Evolutionary conservation across 164 flowering plant genomes (phyloP), one percentile per base, ranked within the genome.

Genomic region (Brasenia schreberi): DNA sequence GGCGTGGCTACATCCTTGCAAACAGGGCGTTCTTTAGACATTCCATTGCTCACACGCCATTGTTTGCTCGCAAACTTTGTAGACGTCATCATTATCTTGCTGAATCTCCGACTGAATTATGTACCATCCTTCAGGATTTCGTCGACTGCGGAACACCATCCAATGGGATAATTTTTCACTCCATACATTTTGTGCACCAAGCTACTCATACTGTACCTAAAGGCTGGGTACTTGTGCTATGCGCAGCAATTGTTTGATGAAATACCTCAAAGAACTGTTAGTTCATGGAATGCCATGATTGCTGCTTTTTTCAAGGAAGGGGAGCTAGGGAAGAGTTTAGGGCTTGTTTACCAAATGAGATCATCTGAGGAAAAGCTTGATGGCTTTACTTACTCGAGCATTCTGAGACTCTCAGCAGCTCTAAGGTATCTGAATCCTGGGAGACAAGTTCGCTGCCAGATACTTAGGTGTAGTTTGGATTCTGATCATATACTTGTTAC

Each of bases 271-370:
- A 83, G 76, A 71, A 86, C 92, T 67, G 71, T 82, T 1, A 83
- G 91, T 43, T 90, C 96, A 7, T 89, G 82, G 76, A 94, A 89
- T 70, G 91, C 86, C 62, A 68, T 94, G 85, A 76, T 89, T n/a
- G 67, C 81, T 52, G 95, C 88, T 7, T 87, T 86, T 65, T 65
- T 84, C 7, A 90, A 79, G 69, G 70, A 81, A n/a, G 86, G 83
- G 42, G 14, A 64, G 5, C 63, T 77, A 5, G 76, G 63, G 10
- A 81, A 91, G 66, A 73, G 83, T 0, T 70, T 87, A 19, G 44
- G 67, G 49, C 63, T 94, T 70, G 79, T 88, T 42, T 77, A 77
- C 6, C 63, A 72, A 64, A 67, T 89, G 68, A 43, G 72, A 59
- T 56, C 7, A 12, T 80, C 81, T 19, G 65, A 72, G 58, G 83